These are phyloP conservation scores for Peribolospora kevripleyi DNA, from an alignment of 768 basidiomycete species.

Conservation along the genomic window DNA sequence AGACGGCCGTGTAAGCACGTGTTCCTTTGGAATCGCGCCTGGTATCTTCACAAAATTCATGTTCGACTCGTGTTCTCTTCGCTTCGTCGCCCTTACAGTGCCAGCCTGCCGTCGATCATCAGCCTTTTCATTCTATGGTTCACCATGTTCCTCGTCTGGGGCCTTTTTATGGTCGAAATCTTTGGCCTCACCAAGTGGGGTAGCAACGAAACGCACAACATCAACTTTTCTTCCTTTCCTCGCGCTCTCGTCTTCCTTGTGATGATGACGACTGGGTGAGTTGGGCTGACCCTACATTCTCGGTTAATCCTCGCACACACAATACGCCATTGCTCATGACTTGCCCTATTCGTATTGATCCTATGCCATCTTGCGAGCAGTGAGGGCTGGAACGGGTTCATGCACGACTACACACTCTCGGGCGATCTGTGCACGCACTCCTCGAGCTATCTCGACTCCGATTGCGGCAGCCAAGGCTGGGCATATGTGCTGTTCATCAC, in stretches of 20 bases:
- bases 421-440: conserved; percentile 36
- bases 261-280: conserved; percentile 79
- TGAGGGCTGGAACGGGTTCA: conserved; percentile 89
- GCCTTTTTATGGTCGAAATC: conserved; percentile 64
- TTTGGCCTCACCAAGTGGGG: conserved; percentile 78
- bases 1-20: conserved; percentile 60
- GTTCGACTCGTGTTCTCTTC: not conserved
- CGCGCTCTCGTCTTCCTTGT: conserved; percentile 66
- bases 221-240: conserved; percentile 59
- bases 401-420: conserved; percentile 50
- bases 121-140: conserved; percentile 72
- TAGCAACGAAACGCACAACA: conserved; percentile 36
- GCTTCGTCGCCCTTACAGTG: conserved; percentile 24
- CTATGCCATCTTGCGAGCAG: conserved; percentile 22
- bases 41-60: not conserved
- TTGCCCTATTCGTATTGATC: not conserved
- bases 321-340: not conserved
- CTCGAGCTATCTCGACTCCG: conserved; percentile 33
- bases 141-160: conserved; percentile 71
- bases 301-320: too few species aligned
- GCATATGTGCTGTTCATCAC: conserved; percentile 62
- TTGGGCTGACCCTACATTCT: conserved; percentile 2
- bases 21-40: not conserved
- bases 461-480: conserved; percentile 69
- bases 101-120: conserved; percentile 62